These are phyloP conservation scores for Hemileia vastatrix DNA, from an alignment of 1,284 basidiomycete species.

Conservation along the genomic window DNA sequence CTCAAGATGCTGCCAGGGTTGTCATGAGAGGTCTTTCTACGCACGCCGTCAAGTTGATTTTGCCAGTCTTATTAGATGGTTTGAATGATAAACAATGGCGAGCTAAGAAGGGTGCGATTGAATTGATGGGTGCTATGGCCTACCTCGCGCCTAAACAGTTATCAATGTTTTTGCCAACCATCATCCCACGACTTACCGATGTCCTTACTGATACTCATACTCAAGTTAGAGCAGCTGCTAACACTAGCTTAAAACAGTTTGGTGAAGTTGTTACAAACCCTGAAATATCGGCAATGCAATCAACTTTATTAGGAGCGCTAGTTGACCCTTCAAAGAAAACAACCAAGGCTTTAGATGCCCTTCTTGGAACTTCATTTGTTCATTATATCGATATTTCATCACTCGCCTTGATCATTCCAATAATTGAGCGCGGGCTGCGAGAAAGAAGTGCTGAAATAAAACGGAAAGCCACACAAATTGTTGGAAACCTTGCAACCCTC, in stretches of 20 bases:
- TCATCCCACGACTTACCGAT: slow-evolving; percentile 87
- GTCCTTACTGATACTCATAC: slow-evolving; percentile 95
- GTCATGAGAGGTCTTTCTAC: slow-evolving; percentile 73
- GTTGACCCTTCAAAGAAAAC: slow-evolving; percentile 88
- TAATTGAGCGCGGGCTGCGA: slow-evolving; percentile 82
- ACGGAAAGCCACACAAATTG: slow-evolving; percentile 91
- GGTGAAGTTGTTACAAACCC: slow-evolving; percentile 57
- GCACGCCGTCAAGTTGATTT: slow-evolving; percentile 82
- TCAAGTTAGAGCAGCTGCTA: slow-evolving; percentile 86
- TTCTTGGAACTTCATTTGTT: slow-evolving; percentile 91
- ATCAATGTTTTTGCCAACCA: slow-evolving; percentile 86
- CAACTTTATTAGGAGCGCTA: slow-evolving; percentile 85
- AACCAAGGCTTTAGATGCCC: slow-evolving; percentile 64
- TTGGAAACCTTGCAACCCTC: slow-evolving; percentile 72
- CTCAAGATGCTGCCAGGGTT: slow-evolving; percentile 79
- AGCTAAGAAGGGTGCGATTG: slow-evolving; percentile 23
- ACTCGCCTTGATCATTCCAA: slow-evolving; percentile 88
- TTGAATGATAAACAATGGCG: slow-evolving; percentile 73
- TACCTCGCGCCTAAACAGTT: slow-evolving; percentile 95
- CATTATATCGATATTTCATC: slow-evolving; percentile 99
- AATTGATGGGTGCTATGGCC: slow-evolving; percentile 84
- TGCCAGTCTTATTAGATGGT: slow-evolving; percentile 80
- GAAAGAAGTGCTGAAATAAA: slow-evolving; percentile 90
- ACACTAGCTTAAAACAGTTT: slow-evolving; percentile 92
- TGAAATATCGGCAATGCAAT: slow-evolving; percentile 84